phyloP scores from a whole-genome alignment of 2,329 filamentous ascomycete species.

The Exutisphaerella laricina region DNA sequence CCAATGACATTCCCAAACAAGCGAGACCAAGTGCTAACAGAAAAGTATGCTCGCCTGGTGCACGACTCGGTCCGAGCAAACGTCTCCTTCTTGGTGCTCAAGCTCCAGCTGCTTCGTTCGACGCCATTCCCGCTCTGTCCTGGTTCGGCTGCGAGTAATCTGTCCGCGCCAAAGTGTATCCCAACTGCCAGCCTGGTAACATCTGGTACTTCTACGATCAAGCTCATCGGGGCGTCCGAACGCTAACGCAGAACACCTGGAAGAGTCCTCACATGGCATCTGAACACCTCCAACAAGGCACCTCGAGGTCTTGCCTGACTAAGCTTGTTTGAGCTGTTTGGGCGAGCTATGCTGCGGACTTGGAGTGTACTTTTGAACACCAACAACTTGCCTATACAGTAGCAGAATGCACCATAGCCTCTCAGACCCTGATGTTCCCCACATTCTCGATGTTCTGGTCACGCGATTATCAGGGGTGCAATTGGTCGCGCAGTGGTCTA shows the following conservation, averaged over 20 bases:
- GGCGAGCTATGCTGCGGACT: background rate
- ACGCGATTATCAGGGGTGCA: conserved; percentile 8
- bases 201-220: conserved; percentile 4
- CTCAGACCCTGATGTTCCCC: too few relatives aligned
- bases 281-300: background rate
- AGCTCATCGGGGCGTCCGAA: conserved; percentile 15
- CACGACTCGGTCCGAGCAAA: conserved; percentile 21
- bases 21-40: conserved; percentile 13
- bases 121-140: conserved; percentile 16
- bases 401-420: too few relatives aligned
- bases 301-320: background rate
- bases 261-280: background rate
- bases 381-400: too few relatives aligned
- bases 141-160: conserved; percentile 10
- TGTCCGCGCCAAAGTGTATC: conserved; percentile 9
- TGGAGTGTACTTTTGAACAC: too few relatives aligned
- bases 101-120: conserved; percentile 4
- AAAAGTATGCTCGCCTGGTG: conserved; percentile 11
- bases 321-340: background rate
- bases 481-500: conserved; percentile 11
- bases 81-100: conserved; percentile 6
- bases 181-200: conserved; percentile 6
- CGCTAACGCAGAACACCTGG: conserved; percentile 10
- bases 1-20: conserved; percentile 15
- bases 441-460: conserved; percentile 4